A percentile compares a stretch with the other conserved stretches of the same genome.
Evolutionary conservation across 305 asterid genomes (phyloP).

Genomic region (Fraxinus paxiana): DNA sequence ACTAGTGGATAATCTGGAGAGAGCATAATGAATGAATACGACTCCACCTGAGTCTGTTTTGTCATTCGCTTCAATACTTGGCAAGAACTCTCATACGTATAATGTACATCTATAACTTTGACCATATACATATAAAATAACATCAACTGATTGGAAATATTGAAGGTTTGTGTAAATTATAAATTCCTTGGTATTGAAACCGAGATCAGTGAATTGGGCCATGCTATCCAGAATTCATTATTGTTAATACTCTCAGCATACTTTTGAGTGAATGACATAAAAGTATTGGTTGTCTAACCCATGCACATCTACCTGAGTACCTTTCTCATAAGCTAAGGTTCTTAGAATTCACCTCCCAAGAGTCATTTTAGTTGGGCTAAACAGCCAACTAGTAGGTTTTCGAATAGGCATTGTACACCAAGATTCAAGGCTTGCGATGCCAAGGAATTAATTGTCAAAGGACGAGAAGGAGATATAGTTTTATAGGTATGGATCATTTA

Average conservation of each 20-base stretch:
- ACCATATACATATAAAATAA: neutral
- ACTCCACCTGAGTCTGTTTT: neutral
- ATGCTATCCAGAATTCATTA: neutral
- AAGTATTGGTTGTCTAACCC: neutral
- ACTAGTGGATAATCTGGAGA: slow-evolving; percentile 15
- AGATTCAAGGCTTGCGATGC: neutral
- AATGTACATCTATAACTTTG: neutral
- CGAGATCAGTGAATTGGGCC: neutral
- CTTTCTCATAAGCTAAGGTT: neutral
- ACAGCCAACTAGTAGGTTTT: neutral
- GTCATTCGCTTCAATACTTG: neutral
- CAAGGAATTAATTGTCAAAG: neutral
- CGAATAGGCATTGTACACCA: neutral
- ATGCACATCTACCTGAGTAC: neutral
- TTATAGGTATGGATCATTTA: neutral
- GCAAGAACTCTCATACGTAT: neutral
- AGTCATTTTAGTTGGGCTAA: neutral
- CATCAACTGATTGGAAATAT: neutral
- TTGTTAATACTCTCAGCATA: neutral
- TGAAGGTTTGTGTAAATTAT: neutral
- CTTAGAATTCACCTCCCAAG: neutral
- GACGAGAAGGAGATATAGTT: neutral
- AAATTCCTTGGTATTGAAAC: slow-evolving; percentile 1
- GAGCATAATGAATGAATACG: slow-evolving; percentile 3
- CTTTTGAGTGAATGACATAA: neutral